Conservation (phyloP, 1,284 basidiomycete genomes). For the Cystobasidium pallidum region DNA sequence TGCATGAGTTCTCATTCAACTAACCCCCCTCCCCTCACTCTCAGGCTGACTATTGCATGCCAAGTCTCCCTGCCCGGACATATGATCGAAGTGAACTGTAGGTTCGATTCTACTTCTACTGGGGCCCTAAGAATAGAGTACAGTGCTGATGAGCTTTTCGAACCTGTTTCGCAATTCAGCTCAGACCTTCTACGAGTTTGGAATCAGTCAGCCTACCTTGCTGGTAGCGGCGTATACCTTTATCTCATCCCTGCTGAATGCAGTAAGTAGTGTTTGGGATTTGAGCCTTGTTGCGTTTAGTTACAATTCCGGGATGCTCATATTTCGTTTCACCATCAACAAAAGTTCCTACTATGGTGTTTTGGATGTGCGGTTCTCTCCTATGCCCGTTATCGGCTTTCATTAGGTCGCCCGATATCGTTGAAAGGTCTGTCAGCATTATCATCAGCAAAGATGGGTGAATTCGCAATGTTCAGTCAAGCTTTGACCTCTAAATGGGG, state of each 20-base stretch:
- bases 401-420: slow-evolving; percentile 7
- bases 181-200: slow-evolving; percentile 18
- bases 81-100: slow-evolving; percentile 10
- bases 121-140: too few species aligned
- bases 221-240: slow-evolving; percentile 24
- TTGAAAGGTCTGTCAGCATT: slow-evolving; percentile 14
- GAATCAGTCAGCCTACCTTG: slow-evolving; percentile 4
- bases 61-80: background rate
- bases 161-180: too few species aligned
- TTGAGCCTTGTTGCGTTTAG: too few species aligned
- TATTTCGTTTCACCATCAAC: too few species aligned
- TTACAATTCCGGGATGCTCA: too few species aligned
- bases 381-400: slow-evolving; percentile 12
- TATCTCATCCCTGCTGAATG: slow-evolving; percentile 18
- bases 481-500: slow-evolving; percentile 1
- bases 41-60: background rate
- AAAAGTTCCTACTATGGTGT: slow-evolving; percentile 20
- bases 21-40: background rate
- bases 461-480: slow-evolving; percentile 2
- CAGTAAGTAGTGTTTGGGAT: slow-evolving; percentile 9
- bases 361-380: slow-evolving; percentile 12
- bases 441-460: slow-evolving; percentile 10
- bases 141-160: too few species aligned
- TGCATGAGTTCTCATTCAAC: background rate
- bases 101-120: background rate